A percentile compares a stretch with the other conserved stretches of the same genome.
These are phyloP conservation scores for Metschnikowia arizonensis DNA, from an alignment of 805 yeast species.

Conservation along the genomic window DNA sequence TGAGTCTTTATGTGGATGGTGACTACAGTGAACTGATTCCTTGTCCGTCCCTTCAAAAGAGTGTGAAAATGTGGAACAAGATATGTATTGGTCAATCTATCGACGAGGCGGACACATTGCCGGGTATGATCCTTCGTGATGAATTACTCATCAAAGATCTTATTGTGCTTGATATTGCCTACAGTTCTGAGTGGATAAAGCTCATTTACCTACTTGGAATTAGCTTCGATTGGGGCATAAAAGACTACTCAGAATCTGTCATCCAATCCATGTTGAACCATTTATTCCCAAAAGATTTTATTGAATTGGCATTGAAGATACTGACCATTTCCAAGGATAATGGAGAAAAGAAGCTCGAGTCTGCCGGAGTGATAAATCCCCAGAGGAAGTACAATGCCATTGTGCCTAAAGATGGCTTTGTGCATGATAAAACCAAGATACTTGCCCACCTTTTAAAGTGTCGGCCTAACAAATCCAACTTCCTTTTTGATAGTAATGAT, in stretches of 20 bases:
- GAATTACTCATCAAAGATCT: slow-evolving; percentile 34
- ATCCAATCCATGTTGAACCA: slow-evolving; percentile 12
- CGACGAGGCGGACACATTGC: slow-evolving; percentile 4
- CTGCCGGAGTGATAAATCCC: background rate
- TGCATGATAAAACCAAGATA: slow-evolving; percentile 7
- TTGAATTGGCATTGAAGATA: slow-evolving; percentile 1
- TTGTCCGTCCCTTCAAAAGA: slow-evolving; percentile 29
- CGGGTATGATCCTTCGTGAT: background rate
- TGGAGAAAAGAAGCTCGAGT: background rate
- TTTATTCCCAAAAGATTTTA: slow-evolving; percentile 5
- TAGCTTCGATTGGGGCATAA: slow-evolving; percentile 48
- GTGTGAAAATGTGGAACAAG: slow-evolving; percentile 32
- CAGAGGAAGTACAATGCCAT: background rate
- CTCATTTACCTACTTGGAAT: slow-evolving; percentile 42
- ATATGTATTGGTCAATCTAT: slow-evolving; percentile 29
- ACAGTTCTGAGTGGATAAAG: slow-evolving; percentile 49
- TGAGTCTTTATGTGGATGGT: slow-evolving; percentile 48
- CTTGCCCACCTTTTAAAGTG: slow-evolving; percentile 3
- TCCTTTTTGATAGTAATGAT: slow-evolving; percentile 15
- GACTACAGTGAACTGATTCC: slow-evolving; percentile 44
- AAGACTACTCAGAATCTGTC: slow-evolving; percentile 32
- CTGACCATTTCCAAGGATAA: background rate
- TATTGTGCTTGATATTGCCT: slow-evolving; percentile 32
- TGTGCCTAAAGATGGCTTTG: background rate
- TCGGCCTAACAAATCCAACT: slow-evolving; percentile 8